Evolutionary conservation across 257 asterid species (phyloP).

Genomic region (Mentha longifolia): DNA sequence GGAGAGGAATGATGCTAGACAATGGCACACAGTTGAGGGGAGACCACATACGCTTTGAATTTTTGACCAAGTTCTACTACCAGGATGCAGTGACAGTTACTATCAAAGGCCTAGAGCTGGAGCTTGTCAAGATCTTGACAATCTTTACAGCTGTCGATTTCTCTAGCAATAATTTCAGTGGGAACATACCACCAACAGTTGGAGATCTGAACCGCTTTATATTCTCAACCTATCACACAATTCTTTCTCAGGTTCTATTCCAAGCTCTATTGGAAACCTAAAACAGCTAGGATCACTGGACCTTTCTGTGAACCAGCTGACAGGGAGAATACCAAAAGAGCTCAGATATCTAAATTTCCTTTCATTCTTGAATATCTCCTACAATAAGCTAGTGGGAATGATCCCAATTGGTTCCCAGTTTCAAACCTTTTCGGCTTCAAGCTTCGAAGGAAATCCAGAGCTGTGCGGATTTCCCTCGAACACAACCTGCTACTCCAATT

Average conservation of each 20-base stretch:
- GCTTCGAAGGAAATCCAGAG: neutral
- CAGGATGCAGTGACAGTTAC: slow-evolving; percentile 62
- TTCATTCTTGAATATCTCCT: slow-evolving; percentile 45
- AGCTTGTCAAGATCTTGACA: slow-evolving; percentile 62
- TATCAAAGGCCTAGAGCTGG: slow-evolving; percentile 58
- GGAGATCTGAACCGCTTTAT: slow-evolving; percentile 58
- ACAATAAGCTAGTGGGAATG: slow-evolving; percentile 46
- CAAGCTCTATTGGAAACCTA: slow-evolving; percentile 55
- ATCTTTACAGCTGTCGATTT: slow-evolving; percentile 56
- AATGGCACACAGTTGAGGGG: slow-evolving; percentile 24
- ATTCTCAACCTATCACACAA: slow-evolving; percentile 63
- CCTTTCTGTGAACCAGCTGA: slow-evolving; percentile 51
- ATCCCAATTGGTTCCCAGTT: slow-evolving; percentile 44
- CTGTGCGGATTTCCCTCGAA: neutral
- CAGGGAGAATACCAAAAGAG: slow-evolving; percentile 50
- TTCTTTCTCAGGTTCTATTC: slow-evolving; percentile 53
- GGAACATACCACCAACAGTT: slow-evolving; percentile 48
- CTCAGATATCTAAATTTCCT: slow-evolving; percentile 50
- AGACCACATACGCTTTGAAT: slow-evolving; percentile 33
- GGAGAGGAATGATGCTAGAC: slow-evolving; percentile 47
- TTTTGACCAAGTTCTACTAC: slow-evolving; percentile 44
- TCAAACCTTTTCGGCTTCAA: neutral
- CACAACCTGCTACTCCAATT: neutral
- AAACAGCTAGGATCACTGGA: slow-evolving; percentile 54
- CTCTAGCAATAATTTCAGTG: slow-evolving; percentile 52